Conservation (phyloP, 768 basidiomycete species). For the Russula ochroleuca region DNA sequence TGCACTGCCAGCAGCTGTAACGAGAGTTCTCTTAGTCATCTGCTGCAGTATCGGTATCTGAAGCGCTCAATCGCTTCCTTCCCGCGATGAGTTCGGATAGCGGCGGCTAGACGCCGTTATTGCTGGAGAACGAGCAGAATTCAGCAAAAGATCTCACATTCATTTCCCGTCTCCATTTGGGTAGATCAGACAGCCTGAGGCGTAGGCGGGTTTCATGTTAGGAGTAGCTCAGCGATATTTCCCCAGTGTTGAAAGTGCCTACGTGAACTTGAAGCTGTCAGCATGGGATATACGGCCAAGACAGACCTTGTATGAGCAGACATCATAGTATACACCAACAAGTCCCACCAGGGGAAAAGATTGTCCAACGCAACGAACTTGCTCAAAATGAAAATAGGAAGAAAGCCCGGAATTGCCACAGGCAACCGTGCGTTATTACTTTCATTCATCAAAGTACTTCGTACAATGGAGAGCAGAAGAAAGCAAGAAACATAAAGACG, state of each 20-base stretch:
- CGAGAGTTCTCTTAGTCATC: too few species aligned
- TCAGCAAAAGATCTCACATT: too few species aligned
- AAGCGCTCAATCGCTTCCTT: too few species aligned
- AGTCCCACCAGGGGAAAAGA: too few species aligned
- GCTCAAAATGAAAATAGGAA: not conserved
- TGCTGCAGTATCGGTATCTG: too few species aligned
- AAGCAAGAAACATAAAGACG: slow-evolving; percentile 5
- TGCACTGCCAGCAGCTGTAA: too few species aligned
- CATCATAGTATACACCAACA: not conserved
- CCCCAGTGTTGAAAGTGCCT: not conserved
- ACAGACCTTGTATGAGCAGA: too few species aligned
- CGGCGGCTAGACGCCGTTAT: not conserved
- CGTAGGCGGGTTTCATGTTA: not conserved
- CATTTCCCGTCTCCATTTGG: not conserved
- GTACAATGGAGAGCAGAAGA: slow-evolving; percentile 15
- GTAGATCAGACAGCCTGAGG: not conserved
- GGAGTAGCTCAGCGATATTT: not conserved
- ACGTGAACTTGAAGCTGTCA: not conserved
- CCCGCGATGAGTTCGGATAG: not conserved
- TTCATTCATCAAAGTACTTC: slow-evolving; percentile 17
- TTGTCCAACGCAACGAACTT: not conserved
- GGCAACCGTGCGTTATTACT: slow-evolving; percentile 10
- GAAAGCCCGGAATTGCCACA: not conserved
- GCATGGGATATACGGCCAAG: not conserved
- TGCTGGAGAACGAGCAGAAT: too few species aligned